Percentiles rank a stretch among this genome's conserved stretches.
Conservation (phyloP, 2,329 filamentous ascomycete species). For the Rutstroemia sp. region DNA sequence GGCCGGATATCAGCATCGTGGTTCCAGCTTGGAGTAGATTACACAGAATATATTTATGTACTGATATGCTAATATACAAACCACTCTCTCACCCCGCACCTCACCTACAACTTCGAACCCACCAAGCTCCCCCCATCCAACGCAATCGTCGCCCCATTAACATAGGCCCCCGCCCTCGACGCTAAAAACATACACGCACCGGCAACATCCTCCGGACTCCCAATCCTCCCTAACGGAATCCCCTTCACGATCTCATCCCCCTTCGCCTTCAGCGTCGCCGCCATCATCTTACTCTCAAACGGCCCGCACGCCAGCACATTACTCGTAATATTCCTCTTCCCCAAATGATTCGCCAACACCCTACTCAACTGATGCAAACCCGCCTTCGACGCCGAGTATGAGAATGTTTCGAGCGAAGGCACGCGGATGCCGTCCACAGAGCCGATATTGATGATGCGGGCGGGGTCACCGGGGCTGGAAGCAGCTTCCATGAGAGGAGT, state of each 20-base stretch:
- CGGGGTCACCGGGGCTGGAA: conserved; percentile 39
- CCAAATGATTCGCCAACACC: conserved; percentile 56
- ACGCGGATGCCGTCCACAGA: conserved; percentile 55
- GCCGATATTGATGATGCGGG: conserved; percentile 58
- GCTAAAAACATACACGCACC: conserved; percentile 64
- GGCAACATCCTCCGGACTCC: conserved; percentile 60
- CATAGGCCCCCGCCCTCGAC: conserved; percentile 57
- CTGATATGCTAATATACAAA: neutral
- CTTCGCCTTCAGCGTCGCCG: conserved; percentile 54
- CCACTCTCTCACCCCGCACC: neutral
- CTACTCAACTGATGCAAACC: conserved; percentile 57
- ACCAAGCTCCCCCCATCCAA: conserved; percentile 51
- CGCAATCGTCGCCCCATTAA: conserved; percentile 58
- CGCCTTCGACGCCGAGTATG: conserved; percentile 55
- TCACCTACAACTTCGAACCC: conserved; percentile 37
- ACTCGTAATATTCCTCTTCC: conserved; percentile 50
- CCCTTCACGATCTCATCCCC: conserved; percentile 47
- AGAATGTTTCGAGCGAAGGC: conserved; percentile 50
- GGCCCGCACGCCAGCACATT: conserved; percentile 68
- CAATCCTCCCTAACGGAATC: conserved; percentile 61
- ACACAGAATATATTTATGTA: too few species aligned
- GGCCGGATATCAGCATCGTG: too few species aligned
- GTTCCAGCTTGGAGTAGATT: too few species aligned
- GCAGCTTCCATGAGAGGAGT: conserved; percentile 54
- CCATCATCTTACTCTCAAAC: conserved; percentile 68